A percentile compares a stretch with the other conserved stretches of the same genome.
These are phyloP conservation scores for Chrysoporthe deuterocubensis DNA, from an alignment of 2,329 filamentous ascomycete species.

Conservation along the genomic window DNA sequence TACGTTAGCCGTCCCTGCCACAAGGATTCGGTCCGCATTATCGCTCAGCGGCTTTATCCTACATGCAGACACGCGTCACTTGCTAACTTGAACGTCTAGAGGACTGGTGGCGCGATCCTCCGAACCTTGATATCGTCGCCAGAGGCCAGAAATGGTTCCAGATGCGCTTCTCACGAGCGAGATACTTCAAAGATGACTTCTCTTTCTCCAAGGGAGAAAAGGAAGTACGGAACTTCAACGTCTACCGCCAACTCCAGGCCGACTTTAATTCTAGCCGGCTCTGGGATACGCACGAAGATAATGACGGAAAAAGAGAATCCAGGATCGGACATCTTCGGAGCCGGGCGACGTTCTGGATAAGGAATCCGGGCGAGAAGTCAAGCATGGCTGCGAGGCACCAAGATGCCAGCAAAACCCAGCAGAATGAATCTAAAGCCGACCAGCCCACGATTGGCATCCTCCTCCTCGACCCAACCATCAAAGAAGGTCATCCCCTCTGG, in stretches of 20 bases:
- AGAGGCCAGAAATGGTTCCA: conserved; percentile 34
- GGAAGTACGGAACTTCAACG: conserved; percentile 32
- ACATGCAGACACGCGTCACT: neutral
- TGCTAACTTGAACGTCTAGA: neutral
- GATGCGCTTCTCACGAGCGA: conserved; percentile 33
- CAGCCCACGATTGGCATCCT: conserved; percentile 26
- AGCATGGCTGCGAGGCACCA: neutral
- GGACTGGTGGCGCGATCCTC: conserved; percentile 35
- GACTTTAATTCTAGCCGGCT: conserved; percentile 33
- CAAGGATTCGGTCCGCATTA: neutral
- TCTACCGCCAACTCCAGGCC: conserved; percentile 32
- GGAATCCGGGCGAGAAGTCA: conserved; percentile 26
- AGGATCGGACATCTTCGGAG: conserved; percentile 33
- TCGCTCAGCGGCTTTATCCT: neutral
- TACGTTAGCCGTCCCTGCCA: neutral
- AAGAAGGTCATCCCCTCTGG: conserved; percentile 32
- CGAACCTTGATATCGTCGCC: conserved; percentile 32
- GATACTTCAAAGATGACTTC: conserved; percentile 31
- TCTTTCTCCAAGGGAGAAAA: conserved; percentile 25
- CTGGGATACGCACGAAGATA: conserved; percentile 31
- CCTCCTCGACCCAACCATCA: conserved; percentile 19
- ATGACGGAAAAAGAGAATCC: conserved; percentile 10
- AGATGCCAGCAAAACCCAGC: conserved; percentile 20
- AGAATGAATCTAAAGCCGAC: conserved; percentile 1
- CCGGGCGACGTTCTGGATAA: conserved; percentile 35